Percentiles rank a stretch among this genome's conserved stretches.
phyloP scores from a whole-genome alignment of 164 flowering plant genomes.

The Cinnamomum micranthum region DNA sequence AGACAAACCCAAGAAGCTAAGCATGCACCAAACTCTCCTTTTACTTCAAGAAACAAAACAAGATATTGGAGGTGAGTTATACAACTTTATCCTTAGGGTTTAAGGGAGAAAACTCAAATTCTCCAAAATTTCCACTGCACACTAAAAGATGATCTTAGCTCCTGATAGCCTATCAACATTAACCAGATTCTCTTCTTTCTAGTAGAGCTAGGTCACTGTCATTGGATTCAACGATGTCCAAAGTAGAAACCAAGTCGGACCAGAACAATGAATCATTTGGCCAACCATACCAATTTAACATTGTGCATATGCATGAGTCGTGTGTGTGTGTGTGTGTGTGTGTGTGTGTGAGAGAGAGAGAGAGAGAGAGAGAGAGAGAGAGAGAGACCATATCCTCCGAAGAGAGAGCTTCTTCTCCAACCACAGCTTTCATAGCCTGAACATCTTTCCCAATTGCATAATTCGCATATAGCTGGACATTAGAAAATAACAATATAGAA shows the following conservation, averaged over 20 bases:
- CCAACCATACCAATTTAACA: not conserved
- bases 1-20: too few species aligned
- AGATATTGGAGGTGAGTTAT: too few species aligned
- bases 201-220: not conserved
- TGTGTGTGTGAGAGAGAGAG: not conserved
- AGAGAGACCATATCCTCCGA: slow-evolving; percentile 87
- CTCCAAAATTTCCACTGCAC: too few species aligned
- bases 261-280: not conserved
- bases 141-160: too few species aligned
- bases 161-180: too few species aligned
- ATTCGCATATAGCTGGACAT: slow-evolving; percentile 82
- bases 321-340: too few species aligned
- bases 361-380: slow-evolving; percentile 10
- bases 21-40: too few species aligned
- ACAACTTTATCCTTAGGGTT: too few species aligned
- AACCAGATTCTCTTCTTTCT: too few species aligned
- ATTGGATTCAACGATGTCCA: too few species aligned
- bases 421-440: slow-evolving; percentile 99
- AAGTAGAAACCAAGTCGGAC: not conserved
- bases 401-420: slow-evolving; percentile 99
- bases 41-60: too few species aligned
- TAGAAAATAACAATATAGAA: not conserved
- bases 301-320: not conserved
- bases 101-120: too few species aligned
- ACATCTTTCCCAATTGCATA: slow-evolving; percentile 99